Percentiles rank a stretch among this genome's conserved stretches.
These are phyloP conservation scores for Citeromyces hawaiiensis DNA, from an alignment of 1,139 yeast genomes.

Conservation along the genomic window DNA sequence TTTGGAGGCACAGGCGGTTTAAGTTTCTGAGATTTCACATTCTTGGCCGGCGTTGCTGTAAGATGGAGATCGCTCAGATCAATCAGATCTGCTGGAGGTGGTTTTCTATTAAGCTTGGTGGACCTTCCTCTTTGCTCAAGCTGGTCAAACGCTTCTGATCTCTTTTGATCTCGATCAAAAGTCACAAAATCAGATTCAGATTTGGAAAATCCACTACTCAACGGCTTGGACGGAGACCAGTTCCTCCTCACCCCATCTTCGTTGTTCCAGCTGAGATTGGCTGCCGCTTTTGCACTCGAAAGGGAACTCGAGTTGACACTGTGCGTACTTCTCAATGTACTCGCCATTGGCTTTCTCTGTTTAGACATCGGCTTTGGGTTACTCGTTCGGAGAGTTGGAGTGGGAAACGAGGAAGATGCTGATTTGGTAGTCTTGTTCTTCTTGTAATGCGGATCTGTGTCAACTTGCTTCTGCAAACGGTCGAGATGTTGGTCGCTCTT, in stretches of 20 bases:
- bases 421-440: conserved; percentile 5
- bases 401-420: conserved; percentile 5
- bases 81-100: neutral
- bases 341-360: conserved; percentile 12
- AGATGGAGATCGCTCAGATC: neutral
- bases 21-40: neutral
- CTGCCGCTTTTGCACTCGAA: conserved; percentile 26
- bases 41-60: neutral
- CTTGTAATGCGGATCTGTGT: conserved; percentile 5
- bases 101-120: neutral
- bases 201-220: conserved; percentile 4
- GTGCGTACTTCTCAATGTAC: conserved; percentile 11
- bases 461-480: conserved; percentile 16
- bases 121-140: neutral
- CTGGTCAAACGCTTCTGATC: neutral
- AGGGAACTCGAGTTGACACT: neutral
- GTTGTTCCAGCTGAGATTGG: conserved; percentile 26
- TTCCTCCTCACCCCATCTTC: conserved; percentile 13
- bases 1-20: neutral
- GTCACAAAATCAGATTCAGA: conserved; percentile 5
- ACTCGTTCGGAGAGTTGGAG: conserved; percentile 14
- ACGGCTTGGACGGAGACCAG: conserved; percentile 22
- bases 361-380: conserved; percentile 14
- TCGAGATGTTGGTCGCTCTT: conserved; percentile 31
- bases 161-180: neutral